phyloP scores from a whole-genome alignment of 2,329 filamentous ascomycete species.

The Xylaria digitata region DNA sequence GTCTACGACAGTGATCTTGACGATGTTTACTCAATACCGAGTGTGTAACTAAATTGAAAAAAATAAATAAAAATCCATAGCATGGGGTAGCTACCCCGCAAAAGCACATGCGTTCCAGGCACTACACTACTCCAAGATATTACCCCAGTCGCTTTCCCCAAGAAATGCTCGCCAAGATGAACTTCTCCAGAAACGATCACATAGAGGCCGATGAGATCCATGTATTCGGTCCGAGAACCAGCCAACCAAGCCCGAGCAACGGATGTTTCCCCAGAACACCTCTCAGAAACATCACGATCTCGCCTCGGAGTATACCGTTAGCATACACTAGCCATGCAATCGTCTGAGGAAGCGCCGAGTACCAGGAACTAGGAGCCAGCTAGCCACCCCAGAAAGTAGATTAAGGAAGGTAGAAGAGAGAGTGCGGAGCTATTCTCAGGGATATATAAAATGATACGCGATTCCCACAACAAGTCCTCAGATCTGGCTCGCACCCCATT shows the following conservation, averaged over 20 bases:
- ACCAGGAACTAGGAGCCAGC: constrained; percentile 2
- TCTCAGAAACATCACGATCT: not conserved
- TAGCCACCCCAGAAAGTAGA: not conserved
- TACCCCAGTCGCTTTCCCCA: constrained; percentile 26
- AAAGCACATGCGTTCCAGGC: not conserved
- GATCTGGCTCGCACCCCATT: not conserved
- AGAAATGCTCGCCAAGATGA: constrained; percentile 25
- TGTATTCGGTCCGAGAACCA: constrained; percentile 37
- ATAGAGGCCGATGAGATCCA: constrained; percentile 24
- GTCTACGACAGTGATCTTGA: constrained; percentile 1
- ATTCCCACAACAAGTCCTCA: not conserved
- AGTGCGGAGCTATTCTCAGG: constrained; percentile 12
- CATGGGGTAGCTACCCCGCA: constrained; percentile 38
- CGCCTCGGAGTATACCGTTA: not conserved
- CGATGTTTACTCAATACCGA: not conserved
- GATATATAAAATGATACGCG: constrained; percentile 23
- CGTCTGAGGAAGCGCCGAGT: constrained; percentile 16
- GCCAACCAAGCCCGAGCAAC: constrained; percentile 1
- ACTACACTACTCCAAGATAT: constrained; percentile 4
- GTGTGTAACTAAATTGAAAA: not conserved
- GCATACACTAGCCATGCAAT: constrained; percentile 17
- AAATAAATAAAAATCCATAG: not conserved
- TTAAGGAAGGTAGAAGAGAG: constrained; percentile 12
- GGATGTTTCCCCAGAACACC: not conserved
- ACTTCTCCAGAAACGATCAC: constrained; percentile 21